These are phyloP conservation scores for Capronia americana DNA, from an alignment of 2,329 filamentous ascomycete species.

Conservation along the genomic window DNA sequence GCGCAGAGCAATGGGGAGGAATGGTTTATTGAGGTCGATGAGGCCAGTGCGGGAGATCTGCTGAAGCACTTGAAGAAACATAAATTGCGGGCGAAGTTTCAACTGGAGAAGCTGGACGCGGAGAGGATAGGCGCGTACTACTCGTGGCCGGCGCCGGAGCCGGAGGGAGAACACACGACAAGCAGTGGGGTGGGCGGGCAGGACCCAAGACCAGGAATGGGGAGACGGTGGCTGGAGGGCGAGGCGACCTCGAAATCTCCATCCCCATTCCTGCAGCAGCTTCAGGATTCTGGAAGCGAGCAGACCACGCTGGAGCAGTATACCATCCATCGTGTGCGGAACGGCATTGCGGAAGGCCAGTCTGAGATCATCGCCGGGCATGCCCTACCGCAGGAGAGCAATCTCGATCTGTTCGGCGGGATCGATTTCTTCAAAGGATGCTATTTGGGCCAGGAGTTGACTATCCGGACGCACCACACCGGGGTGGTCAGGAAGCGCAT, in stretches of 20 bases:
- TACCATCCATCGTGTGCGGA: constrained; percentile 75
- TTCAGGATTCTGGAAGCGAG: constrained; percentile 35
- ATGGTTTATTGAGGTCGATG: constrained; percentile 85
- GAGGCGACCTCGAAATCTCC: not conserved
- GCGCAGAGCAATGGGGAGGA: constrained; percentile 50
- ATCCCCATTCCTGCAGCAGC: constrained; percentile 8
- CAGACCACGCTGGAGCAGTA: constrained; percentile 63
- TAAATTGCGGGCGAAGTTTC: constrained; percentile 81
- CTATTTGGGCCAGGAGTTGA: constrained; percentile 95
- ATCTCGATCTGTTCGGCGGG: constrained; percentile 82
- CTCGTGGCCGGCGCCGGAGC: constrained; percentile 31
- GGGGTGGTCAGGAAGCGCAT: constrained; percentile 92
- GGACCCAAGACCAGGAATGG: constrained; percentile 36
- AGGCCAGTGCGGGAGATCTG: constrained; percentile 66
- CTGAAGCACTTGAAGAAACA: constrained; percentile 80
- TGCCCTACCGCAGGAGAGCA: constrained; percentile 84
- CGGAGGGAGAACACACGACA: not conserved
- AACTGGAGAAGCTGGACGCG: constrained; percentile 68
- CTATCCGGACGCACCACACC: constrained; percentile 91
- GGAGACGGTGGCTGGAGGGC: constrained; percentile 28
- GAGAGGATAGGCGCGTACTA: constrained; percentile 58
- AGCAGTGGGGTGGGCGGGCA: constrained; percentile 27
- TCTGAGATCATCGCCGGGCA: constrained; percentile 73
- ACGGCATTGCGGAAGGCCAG: constrained; percentile 85
- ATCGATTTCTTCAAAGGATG: constrained; percentile 96